Conservation (phyloP, 441 rosid species). For the Bocquillonia castaneifolia region DNA sequence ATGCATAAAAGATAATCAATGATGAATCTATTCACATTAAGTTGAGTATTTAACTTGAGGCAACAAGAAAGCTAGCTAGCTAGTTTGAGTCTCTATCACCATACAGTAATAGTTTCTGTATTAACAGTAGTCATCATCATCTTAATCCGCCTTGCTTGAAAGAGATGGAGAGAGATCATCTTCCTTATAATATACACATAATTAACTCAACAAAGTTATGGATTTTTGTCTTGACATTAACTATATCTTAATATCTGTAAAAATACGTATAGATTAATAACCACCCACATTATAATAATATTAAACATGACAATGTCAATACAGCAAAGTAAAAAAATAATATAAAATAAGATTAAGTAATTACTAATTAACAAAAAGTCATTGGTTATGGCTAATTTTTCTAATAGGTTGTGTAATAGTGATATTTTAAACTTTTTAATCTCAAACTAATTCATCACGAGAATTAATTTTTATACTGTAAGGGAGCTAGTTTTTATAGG, state of each 20-base stretch:
- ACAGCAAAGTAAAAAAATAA: neutral
- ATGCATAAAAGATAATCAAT: too few species aligned
- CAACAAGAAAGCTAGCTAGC: too few species aligned
- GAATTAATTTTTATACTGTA: too few species aligned
- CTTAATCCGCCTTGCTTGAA: neutral
- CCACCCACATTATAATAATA: neutral
- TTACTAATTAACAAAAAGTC: neutral
- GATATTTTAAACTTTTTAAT: too few species aligned
- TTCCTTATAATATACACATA: neutral
- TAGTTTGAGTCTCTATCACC: neutral
- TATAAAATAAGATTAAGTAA: neutral
- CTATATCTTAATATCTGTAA: neutral
- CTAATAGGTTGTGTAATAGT: too few species aligned
- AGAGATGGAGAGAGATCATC: neutral
- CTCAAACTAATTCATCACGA: too few species aligned
- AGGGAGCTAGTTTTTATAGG: too few species aligned
- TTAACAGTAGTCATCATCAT: neutral
- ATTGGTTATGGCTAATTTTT: neutral
- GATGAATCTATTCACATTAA: too few species aligned
- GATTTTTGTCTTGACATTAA: neutral
- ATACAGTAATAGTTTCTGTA: neutral
- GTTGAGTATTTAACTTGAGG: too few species aligned
- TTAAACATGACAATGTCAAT: constrained; percentile 9
- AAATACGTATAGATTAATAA: neutral
- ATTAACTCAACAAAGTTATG: neutral